Conservation (phyloP, 2,329 filamentous ascomycete genomes). For the Colletotrichum nymphaeae region DNA sequence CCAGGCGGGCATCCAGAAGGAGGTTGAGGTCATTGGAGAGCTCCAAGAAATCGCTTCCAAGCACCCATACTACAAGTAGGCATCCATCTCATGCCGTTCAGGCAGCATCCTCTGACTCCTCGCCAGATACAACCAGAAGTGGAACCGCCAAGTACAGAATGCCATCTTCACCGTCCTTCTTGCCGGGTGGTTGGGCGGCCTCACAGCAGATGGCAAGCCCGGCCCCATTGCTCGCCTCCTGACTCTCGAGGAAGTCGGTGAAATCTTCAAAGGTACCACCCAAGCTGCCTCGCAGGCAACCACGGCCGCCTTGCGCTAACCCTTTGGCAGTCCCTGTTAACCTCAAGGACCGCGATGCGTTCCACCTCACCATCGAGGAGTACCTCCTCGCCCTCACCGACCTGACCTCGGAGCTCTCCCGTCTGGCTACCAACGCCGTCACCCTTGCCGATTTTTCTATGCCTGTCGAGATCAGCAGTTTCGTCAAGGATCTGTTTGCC, state of each 20-base stretch:
- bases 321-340: constrained; percentile 80
- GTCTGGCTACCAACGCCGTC: constrained; percentile 93
- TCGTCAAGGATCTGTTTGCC: constrained; percentile 94
- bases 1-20: constrained; percentile 76
- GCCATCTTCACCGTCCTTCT: constrained; percentile 70
- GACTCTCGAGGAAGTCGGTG: constrained; percentile 88
- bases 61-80: constrained; percentile 95
- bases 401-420: constrained; percentile 89
- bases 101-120: constrained; percentile 24
- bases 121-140: constrained; percentile 80
- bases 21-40: constrained; percentile 77
- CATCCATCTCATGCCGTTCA: not conserved
- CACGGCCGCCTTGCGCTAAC: not conserved
- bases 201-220: constrained; percentile 63
- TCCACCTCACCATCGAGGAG: constrained; percentile 97
- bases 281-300: not conserved
- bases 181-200: constrained; percentile 83
- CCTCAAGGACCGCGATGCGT: constrained; percentile 87
- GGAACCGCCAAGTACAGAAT: constrained; percentile 87
- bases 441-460: constrained; percentile 89
- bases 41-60: constrained; percentile 81
- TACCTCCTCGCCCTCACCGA: constrained; percentile 91
- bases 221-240: constrained; percentile 75
- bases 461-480: constrained; percentile 87
- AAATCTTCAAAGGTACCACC: constrained; percentile 74